phyloP scores from a whole-genome alignment of 2,329 filamentous ascomycete genomes.

The Decorospora gaudefroyi region DNA sequence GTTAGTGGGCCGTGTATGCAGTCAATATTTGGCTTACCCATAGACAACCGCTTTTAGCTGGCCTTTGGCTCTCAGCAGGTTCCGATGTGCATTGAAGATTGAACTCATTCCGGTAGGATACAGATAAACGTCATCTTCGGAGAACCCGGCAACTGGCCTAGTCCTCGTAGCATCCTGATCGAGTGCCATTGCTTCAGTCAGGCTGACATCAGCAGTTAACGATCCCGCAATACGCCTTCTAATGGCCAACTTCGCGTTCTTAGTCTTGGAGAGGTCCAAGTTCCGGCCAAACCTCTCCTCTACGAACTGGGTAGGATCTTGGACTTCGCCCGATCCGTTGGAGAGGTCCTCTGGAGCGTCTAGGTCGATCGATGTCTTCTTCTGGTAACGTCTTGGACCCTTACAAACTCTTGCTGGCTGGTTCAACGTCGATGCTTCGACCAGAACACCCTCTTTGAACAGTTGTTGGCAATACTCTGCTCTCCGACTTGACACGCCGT shows the following conservation, averaged over 20 bases:
- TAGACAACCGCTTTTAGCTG: slow-evolving; percentile 80
- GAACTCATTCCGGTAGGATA: slow-evolving; percentile 93
- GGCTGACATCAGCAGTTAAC: slow-evolving; percentile 71
- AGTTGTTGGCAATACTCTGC: slow-evolving; percentile 85
- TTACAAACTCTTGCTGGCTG: slow-evolving; percentile 57
- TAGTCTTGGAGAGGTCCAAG: slow-evolving; percentile 75
- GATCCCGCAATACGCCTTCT: slow-evolving; percentile 86
- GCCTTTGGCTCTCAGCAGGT: slow-evolving; percentile 67
- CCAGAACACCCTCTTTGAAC: slow-evolving; percentile 69
- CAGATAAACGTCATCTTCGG: slow-evolving; percentile 85
- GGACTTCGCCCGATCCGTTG: slow-evolving; percentile 49
- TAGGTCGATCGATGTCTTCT: slow-evolving; percentile 58
- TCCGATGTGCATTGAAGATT: slow-evolving; percentile 85
- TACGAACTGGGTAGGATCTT: slow-evolving; percentile 79
- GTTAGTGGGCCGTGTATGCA: slow-evolving; percentile 6
- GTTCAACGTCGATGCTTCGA: slow-evolving; percentile 52
- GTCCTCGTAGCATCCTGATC: slow-evolving; percentile 50
- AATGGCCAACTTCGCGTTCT: slow-evolving; percentile 83
- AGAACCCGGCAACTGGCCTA: slow-evolving; percentile 63
- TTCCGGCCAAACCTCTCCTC: slow-evolving; percentile 96
- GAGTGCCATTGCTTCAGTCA: slow-evolving; percentile 62
- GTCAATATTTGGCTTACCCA: slow-evolving; percentile 55
- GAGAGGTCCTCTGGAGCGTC: slow-evolving; percentile 17
- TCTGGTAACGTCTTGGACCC: slow-evolving; percentile 81
- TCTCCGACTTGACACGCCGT: slow-evolving; percentile 86